phyloP scores from a whole-genome alignment of 2,329 filamentous ascomycete genomes.

The Beauveria medogensis region DNA sequence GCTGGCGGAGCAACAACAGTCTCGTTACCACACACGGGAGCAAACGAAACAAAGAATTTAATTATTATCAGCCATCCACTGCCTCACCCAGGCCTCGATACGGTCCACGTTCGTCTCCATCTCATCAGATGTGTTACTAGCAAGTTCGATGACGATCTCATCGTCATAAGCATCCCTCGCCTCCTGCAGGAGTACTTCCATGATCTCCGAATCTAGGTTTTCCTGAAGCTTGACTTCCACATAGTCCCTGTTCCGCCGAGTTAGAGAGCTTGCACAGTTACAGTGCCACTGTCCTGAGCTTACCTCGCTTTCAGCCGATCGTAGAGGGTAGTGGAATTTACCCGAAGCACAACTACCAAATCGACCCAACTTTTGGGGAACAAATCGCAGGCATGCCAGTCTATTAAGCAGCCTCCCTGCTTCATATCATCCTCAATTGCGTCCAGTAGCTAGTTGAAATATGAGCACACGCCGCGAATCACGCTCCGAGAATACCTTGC shows the following conservation, averaged over 20 bases:
- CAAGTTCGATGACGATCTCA: conserved; percentile 82
- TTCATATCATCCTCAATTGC: conserved; percentile 75
- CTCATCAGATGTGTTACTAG: conserved; percentile 72
- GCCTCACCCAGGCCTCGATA: conserved; percentile 70
- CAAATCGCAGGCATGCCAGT: conserved; percentile 96
- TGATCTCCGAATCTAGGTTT: conserved; percentile 95
- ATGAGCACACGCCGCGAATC: background rate
- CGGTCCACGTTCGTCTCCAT: conserved; percentile 84
- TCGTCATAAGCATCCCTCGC: conserved; percentile 79
- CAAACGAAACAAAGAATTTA: background rate
- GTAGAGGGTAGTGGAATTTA: conserved; percentile 71
- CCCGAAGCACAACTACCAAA: conserved; percentile 82
- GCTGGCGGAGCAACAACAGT: background rate
- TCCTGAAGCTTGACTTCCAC: conserved; percentile 83
- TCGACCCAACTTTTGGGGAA: conserved; percentile 94
- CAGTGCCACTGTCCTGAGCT: conserved; percentile 11
- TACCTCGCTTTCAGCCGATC: conserved; percentile 73
- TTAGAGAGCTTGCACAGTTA: background rate
- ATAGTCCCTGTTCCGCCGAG: conserved; percentile 55
- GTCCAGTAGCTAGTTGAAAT: conserved; percentile 60
- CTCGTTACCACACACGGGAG: no score
- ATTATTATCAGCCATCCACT: conserved; percentile 65
- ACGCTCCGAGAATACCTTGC: conserved; percentile 12
- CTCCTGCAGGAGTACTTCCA: conserved; percentile 88
- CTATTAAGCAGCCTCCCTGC: conserved; percentile 77